A percentile compares a stretch with the other conserved stretches of the same genome.
Evolutionary conservation across 2,329 filamentous ascomycete genomes (phyloP).

Genomic region (Exophiala viscosa): DNA sequence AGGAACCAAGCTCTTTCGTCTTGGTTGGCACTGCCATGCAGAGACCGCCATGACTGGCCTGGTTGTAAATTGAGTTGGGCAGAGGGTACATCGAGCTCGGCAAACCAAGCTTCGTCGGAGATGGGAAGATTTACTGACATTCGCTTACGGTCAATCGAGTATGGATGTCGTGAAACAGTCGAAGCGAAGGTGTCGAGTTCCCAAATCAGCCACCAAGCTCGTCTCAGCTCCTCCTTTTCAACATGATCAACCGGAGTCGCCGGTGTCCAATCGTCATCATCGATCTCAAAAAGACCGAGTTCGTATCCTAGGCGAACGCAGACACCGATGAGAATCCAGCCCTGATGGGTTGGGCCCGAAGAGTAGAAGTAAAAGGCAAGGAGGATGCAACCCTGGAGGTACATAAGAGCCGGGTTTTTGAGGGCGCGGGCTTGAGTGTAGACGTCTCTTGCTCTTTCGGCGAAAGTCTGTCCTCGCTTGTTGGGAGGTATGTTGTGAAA

Average conservation of each 20-base stretch:
- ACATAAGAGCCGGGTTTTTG: slow-evolving; percentile 11
- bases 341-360: slow-evolving; percentile 18
- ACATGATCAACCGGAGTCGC: slow-evolving; percentile 1
- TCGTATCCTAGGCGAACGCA: slow-evolving; percentile 86
- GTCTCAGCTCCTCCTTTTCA: slow-evolving; percentile 20
- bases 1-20: slow-evolving; percentile 23
- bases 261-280: slow-evolving; percentile 44
- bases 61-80: slow-evolving; percentile 13
- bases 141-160: slow-evolving; percentile 21
- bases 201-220: slow-evolving; percentile 22
- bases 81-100: slow-evolving; percentile 12
- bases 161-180: slow-evolving; percentile 18
- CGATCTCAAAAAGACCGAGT: slow-evolving; percentile 85
- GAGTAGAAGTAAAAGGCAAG: slow-evolving; percentile 22
- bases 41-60: slow-evolving; percentile 18
- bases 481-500: slow-evolving; percentile 7
- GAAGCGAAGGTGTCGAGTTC: slow-evolving; percentile 23
- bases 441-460: slow-evolving; percentile 11
- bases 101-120: slow-evolving; percentile 22
- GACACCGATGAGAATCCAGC: slow-evolving; percentile 93
- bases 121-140: slow-evolving; percentile 18
- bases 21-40: slow-evolving; percentile 13
- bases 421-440: slow-evolving; percentile 11
- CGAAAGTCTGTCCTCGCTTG: slow-evolving; percentile 17
- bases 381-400: slow-evolving; percentile 21